Base-by-base conservation (phyloP, 768 basidiomycete species). In the Cubamyces sp. region DNA sequence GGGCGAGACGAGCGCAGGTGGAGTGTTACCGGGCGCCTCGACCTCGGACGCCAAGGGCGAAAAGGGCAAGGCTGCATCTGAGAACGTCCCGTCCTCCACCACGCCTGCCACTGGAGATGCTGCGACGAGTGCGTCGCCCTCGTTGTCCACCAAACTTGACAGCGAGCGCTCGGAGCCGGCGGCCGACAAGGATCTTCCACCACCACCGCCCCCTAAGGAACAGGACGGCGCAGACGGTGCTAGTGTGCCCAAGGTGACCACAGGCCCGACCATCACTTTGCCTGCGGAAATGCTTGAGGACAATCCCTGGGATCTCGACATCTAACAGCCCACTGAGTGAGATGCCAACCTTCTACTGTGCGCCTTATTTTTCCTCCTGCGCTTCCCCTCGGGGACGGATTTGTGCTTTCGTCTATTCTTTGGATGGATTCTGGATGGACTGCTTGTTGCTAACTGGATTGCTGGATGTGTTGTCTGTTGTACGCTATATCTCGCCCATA, bases 241-340 rank as follows among this genome's bases (percentile, higher is more conserved):
- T 49, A 39, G 16, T 23, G 56, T 25, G 23, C 21, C 47, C 7
- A 39, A n/a, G 23, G 16, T 37, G 37, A 16, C 23, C 16, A 34
- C n/a, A n/a, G 47, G 21, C 41, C 19, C 45, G 30, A 56, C 23
- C 47, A 19, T 28, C 5, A 5, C 47, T 9, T 5, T 21, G 40
- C 25, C 28, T 4, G 39, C 18, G n/a, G 26, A 39, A 15, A 21
- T n/a, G 16, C 34, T 34, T n/a, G 56, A 57, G n/a, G 56, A 57
- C 47, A 57, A 41, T 12, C 34, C 56, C 11, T 57, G 56, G 56
- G 56, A 26, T 21, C 23, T 57, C 18, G 46, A 45, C 41, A 37
- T 46, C 4, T 46, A 21, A 28, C 11, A 23, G n/a, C 8, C 39
- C 39, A 26, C 25, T 19, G 25, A 41, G 6, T 26, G 1, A 11